These are phyloP conservation scores for Talaromyces borbonicus DNA, from an alignment of 495 filamentous ascomycete genomes.

Conservation along the genomic window DNA sequence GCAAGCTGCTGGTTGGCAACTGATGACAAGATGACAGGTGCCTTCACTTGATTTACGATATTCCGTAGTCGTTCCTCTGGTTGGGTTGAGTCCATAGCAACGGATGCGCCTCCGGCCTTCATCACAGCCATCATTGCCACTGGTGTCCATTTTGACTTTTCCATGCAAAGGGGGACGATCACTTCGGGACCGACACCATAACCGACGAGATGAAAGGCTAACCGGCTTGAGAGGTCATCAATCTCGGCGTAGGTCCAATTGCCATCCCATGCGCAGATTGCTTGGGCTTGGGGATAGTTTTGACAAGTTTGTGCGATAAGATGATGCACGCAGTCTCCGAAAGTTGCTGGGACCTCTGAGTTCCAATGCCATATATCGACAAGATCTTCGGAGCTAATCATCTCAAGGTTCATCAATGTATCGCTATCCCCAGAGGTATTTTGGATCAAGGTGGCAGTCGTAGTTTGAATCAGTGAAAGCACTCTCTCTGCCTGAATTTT, in stretches of 20 bases:
- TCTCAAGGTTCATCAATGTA: too few species aligned
- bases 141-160: slow-evolving; percentile 37
- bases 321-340: too few species aligned
- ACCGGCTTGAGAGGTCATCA: slow-evolving; percentile 22
- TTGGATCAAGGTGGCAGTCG: too few species aligned
- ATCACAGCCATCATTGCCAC: slow-evolving; percentile 33
- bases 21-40: slow-evolving; percentile 24
- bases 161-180: slow-evolving; percentile 32
- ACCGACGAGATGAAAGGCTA: slow-evolving; percentile 18
- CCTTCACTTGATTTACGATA: slow-evolving; percentile 23
- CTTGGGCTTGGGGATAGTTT: too few species aligned
- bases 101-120: slow-evolving; percentile 31
- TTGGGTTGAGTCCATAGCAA: slow-evolving; percentile 26
- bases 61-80: slow-evolving; percentile 28
- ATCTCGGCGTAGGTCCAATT: slow-evolving; percentile 34
- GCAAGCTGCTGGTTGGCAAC: too few species aligned
- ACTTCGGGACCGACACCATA: slow-evolving; percentile 21
- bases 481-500: too few species aligned
- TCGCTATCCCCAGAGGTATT: too few species aligned
- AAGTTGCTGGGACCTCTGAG: too few species aligned
- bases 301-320: too few species aligned
- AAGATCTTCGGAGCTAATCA: too few species aligned
- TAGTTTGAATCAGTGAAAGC: too few species aligned
- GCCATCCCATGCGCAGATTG: slow-evolving; percentile 37
- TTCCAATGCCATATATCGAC: too few species aligned